Base-by-base conservation (phyloP, 495 filamentous ascomycete genomes). In the Articulospora tetracladia region DNA sequence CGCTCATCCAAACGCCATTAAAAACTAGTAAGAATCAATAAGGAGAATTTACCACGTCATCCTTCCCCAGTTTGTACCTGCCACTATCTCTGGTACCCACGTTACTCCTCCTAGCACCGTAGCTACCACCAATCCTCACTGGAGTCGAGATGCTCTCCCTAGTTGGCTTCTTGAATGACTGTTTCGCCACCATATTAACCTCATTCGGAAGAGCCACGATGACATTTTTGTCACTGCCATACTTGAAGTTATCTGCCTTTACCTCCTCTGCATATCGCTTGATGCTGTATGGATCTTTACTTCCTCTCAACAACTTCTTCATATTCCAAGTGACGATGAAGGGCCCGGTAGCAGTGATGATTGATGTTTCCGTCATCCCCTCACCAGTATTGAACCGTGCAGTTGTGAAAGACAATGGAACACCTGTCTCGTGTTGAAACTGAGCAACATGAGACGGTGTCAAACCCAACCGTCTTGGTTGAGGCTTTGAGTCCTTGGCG, bases 241-340 rank as follows among this genome's bases (percentile, higher is more conserved):
- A 98, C 64, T 92, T 90, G 86, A 98, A 98, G 71, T 98, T 95
- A 69, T 98, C 95, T n/a, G 94, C 94, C 78, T 92, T 96, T 65
- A 98, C 91, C 55, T 94, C 89, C 72, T 98, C 94, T 3, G 80
- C 81, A 69, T 98, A 98, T 3, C 94, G 88, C 78, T 97, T 97
- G 81, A 98, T 96, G 44, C 86, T 87, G 72, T 98, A 98, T 1
- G 92, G 91, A 60, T 93, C 88, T 71, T 90, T 93, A 54, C 81
- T 80, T 47, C 88, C 90, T 13, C 76, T 74, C 20, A 96, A 66
- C 0, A 96, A 82, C 78, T 92, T 96, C 78, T 93, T 90, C 73
- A 98, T 70, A 68, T 83, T 94, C 95, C 95, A 98, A 27, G 95
- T 96, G 44, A 98, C 82, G 68, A 98, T 94, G 76, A 97, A 98